Evolutionary conservation across 805 yeast genomes (phyloP).

Genomic region (Candida ipomoeae): DNA sequence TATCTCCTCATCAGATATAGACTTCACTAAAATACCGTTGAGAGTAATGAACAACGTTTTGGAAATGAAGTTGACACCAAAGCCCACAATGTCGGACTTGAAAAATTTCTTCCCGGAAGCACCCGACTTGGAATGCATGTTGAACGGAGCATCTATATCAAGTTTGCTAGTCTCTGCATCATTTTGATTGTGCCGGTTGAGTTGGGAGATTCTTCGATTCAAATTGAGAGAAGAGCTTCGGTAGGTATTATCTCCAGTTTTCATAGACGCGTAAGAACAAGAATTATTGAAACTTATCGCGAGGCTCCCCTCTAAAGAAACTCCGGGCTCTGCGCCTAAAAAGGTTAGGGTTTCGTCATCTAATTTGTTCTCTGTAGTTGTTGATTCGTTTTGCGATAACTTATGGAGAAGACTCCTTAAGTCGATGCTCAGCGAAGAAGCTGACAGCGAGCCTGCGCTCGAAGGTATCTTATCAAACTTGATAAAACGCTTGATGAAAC

Average conservation of each 20-base stretch:
- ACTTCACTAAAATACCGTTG: constrained; percentile 55
- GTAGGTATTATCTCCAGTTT: constrained; percentile 26
- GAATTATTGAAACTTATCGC: constrained; percentile 40
- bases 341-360: constrained; percentile 22
- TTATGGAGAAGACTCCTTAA: constrained; percentile 28
- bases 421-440: constrained; percentile 21
- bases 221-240: constrained; percentile 31
- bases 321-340: constrained; percentile 36
- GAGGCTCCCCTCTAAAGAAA: constrained; percentile 35
- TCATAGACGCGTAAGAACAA: constrained; percentile 36
- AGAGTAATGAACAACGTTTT: constrained; percentile 70
- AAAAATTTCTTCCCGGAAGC: constrained; percentile 34
- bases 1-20: constrained; percentile 13
- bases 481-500: constrained; percentile 29
- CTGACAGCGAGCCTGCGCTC: constrained; percentile 5
- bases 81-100: constrained; percentile 64
- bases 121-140: constrained; percentile 18
- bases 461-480: constrained; percentile 18
- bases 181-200: constrained; percentile 23
- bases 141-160: constrained; percentile 35
- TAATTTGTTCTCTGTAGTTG: constrained; percentile 4
- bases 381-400: constrained; percentile 18
- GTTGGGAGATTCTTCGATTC: constrained; percentile 33
- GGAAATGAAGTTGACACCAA: constrained; percentile 71
- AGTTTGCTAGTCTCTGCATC: constrained; percentile 32